These are phyloP conservation scores for Hippophae rhamnoides DNA, from an alignment of 306 rosid genomes.

Conservation along the genomic window DNA sequence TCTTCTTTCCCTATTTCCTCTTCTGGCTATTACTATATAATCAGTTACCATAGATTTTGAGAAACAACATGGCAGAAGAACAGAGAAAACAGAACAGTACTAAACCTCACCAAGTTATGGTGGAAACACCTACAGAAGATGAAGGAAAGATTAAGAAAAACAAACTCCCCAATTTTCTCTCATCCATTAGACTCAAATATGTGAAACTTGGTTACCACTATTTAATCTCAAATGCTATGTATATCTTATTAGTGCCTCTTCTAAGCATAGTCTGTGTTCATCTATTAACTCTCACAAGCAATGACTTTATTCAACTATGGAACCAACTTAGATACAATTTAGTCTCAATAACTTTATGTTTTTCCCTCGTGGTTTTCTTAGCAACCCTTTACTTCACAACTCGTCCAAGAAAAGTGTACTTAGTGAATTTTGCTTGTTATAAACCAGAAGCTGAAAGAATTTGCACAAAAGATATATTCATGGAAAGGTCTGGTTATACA, in stretches of 20 bases:
- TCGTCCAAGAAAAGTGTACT: constrained; percentile 53
- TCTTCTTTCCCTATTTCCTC: too few species aligned
- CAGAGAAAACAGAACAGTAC: neutral
- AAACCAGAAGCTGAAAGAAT: constrained; percentile 42
- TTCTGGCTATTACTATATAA: too few species aligned
- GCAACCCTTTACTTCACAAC: constrained; percentile 69
- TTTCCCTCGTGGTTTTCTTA: constrained; percentile 42
- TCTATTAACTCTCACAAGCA: constrained; percentile 35
- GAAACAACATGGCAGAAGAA: neutral
- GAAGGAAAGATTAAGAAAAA: neutral
- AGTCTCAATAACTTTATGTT: constrained; percentile 34
- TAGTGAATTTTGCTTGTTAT: constrained; percentile 64
- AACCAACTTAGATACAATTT: constrained; percentile 47
- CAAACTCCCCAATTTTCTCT: constrained; percentile 57
- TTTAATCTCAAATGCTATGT: constrained; percentile 73
- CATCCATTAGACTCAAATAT: constrained; percentile 63
- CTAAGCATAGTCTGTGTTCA: constrained; percentile 38
- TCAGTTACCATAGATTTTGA: too few species aligned
- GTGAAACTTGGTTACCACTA: constrained; percentile 88
- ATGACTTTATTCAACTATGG: constrained; percentile 35
- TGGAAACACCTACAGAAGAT: constrained; percentile 2
- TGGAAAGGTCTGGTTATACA: constrained; percentile 28
- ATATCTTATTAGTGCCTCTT: constrained; percentile 52
- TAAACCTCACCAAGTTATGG: constrained; percentile 1
- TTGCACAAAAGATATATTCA: constrained; percentile 38